These are phyloP conservation scores for Cyamopsis tetragonoloba DNA, from an alignment of 306 rosid genomes.

Conservation along the genomic window DNA sequence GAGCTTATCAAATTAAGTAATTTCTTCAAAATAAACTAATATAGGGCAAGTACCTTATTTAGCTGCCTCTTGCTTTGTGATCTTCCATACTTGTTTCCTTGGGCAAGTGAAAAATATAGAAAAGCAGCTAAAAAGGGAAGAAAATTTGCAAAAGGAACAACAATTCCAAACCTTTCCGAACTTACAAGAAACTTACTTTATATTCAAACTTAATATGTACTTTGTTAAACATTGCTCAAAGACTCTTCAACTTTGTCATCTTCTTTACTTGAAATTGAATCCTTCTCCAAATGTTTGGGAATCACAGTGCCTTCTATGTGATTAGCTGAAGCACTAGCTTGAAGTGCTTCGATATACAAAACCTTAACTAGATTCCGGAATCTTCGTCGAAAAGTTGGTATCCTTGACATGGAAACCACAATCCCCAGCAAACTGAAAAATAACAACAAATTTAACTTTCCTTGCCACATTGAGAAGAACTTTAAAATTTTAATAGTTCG, in stretches of 20 bases:
- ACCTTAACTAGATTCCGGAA: constrained; percentile 56
- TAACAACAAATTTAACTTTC: not conserved
- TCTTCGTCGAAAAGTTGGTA: constrained; percentile 67
- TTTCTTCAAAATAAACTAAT: no score
- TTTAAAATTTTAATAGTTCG: not conserved
- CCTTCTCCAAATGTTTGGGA: not conserved
- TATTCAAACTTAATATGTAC: not conserved
- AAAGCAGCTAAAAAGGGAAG: not conserved
- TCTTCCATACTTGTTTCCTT: no score
- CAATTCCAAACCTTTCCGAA: not conserved
- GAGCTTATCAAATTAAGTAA: no score
- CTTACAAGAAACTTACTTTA: constrained; percentile 6
- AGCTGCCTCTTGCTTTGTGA: no score
- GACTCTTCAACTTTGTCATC: constrained; percentile 17
- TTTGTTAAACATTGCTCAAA: not conserved
- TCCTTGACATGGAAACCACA: constrained; percentile 59
- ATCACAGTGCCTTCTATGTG: constrained; percentile 29
- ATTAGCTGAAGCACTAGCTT: constrained; percentile 36
- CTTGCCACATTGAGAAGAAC: not conserved
- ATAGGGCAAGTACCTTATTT: no score
- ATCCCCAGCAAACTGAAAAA: constrained; percentile 63
- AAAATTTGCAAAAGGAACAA: not conserved
- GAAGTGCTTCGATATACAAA: constrained; percentile 64
- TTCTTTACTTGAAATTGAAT: constrained; percentile 9
- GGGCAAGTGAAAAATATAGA: no score